These are phyloP conservation scores for Tricholoma sp. DNA, from an alignment of 768 basidiomycete genomes.

Conservation along the genomic window DNA sequence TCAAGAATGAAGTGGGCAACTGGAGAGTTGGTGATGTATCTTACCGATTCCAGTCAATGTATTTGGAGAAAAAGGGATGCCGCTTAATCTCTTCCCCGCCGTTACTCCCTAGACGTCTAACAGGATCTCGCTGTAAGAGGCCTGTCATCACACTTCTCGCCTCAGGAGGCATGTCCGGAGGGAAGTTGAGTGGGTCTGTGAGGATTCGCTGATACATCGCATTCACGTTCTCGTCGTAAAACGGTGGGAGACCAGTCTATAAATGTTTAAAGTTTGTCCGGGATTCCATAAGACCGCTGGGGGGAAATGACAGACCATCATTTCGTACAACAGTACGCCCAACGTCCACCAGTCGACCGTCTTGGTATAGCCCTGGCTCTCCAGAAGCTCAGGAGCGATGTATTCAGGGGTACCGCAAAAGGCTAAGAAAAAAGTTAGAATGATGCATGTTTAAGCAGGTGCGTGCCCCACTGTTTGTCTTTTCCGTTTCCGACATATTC, in stretches of 20 bases:
- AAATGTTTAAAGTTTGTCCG: neutral
- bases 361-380: constrained; percentile 95
- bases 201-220: constrained; percentile 97
- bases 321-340: constrained; percentile 94
- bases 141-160: constrained; percentile 86
- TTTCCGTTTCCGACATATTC: constrained; percentile 97
- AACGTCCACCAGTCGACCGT: constrained; percentile 99
- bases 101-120: constrained; percentile 80
- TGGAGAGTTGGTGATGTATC: constrained; percentile 9
- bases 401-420: constrained; percentile 99
- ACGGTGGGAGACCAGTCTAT: constrained; percentile 92
- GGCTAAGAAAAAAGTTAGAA: constrained; percentile 37
- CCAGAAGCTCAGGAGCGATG: constrained; percentile 94
- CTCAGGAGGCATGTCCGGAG: constrained; percentile 80
- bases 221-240: constrained; percentile 99
- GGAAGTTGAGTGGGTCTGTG: constrained; percentile 89
- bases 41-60: constrained; percentile 86
- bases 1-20: neutral
- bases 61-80: constrained; percentile 92
- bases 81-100: constrained; percentile 95
- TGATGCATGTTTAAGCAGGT: neutral
- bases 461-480: constrained; percentile 80
- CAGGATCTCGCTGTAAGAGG: constrained; percentile 84
- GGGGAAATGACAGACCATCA: constrained; percentile 58
- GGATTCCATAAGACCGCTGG: constrained; percentile 11